phyloP scores from a whole-genome alignment of 164 flowering plant genomes.

The Paratinospora sagittata region DNA sequence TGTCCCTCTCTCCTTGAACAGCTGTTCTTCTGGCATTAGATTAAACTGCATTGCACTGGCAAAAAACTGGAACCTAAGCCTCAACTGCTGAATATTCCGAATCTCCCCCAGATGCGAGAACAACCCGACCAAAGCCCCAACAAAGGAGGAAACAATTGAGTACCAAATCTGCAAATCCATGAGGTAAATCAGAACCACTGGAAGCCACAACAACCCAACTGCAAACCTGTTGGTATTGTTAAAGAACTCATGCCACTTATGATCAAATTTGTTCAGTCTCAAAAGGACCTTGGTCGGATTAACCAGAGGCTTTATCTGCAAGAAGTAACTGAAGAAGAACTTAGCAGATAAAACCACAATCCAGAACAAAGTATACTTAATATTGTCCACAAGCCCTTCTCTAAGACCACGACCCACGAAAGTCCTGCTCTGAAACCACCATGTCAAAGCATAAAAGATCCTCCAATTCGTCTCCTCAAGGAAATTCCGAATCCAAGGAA shows the following conservation, averaged over 20 bases:
- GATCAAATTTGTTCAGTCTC: constrained; percentile 17
- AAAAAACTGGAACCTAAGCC: constrained; percentile 92
- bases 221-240: constrained; percentile 45
- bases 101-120: constrained; percentile 92
- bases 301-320: constrained; percentile 80
- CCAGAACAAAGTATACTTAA: constrained; percentile 80
- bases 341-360: constrained; percentile 54
- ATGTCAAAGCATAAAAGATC: constrained; percentile 55
- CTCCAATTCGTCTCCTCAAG: constrained; percentile 65
- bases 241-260: constrained; percentile 83
- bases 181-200: constrained; percentile 72
- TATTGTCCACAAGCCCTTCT: constrained; percentile 69
- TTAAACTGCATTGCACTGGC: constrained; percentile 89
- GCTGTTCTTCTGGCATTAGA: constrained; percentile 76
- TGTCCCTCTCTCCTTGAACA: constrained; percentile 29
- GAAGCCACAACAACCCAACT: constrained; percentile 64
- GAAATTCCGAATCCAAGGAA: constrained; percentile 77
- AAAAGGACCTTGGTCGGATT: constrained; percentile 59
- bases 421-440: constrained; percentile 85
- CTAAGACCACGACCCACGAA: constrained; percentile 88
- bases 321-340: constrained; percentile 73
- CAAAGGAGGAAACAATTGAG: constrained; percentile 62
- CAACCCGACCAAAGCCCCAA: constrained; percentile 65
- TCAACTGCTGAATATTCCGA: constrained; percentile 60
- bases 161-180: constrained; percentile 94